Evolutionary conservation across 2,329 filamentous ascomycete genomes (phyloP).

Genomic region (Sporothrix humicola): DNA sequence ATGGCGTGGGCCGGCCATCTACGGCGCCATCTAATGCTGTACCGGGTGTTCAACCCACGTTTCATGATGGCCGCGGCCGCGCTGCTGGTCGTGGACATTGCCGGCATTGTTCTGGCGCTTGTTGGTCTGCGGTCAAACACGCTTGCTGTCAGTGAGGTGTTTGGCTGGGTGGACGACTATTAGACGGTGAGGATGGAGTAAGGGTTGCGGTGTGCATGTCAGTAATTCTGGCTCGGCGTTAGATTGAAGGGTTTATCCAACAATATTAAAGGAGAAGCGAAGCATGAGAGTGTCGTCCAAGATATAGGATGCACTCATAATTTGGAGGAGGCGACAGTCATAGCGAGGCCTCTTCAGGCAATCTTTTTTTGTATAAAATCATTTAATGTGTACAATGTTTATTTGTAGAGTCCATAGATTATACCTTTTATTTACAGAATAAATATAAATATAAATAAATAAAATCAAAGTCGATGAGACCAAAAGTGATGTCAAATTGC

Average conservation of each 20-base stretch:
- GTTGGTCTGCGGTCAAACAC: conserved; percentile 77
- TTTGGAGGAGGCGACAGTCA: not conserved
- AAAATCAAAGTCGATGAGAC: not conserved
- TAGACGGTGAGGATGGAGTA: not conserved
- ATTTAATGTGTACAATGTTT: conserved; percentile 17
- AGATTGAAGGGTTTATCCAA: not conserved
- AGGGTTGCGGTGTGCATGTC: too few species aligned
- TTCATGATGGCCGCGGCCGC: conserved; percentile 82
- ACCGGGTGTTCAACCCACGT: conserved; percentile 87
- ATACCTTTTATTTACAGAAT: not conserved
- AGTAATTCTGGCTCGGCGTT: too few species aligned
- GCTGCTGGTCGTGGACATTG: conserved; percentile 76
- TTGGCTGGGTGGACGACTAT: conserved; percentile 67
- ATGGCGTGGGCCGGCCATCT: conserved; percentile 90
- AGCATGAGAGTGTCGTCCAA: not conserved
- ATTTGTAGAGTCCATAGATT: conserved; percentile 20
- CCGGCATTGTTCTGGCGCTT: conserved; percentile 73
- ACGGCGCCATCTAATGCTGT: conserved; percentile 93
- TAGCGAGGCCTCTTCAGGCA: not conserved
- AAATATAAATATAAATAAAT: not conserved
- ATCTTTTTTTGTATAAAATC: conserved; percentile 20
- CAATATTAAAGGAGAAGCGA: not conserved
- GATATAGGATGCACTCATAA: not conserved
- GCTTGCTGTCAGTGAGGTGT: conserved; percentile 81
- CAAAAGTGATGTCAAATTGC: not conserved